A percentile compares a stretch with the other conserved stretches of the same genome.
Conservation (phyloP, 257 asterid genomes). For the Solanum chmielewskii region DNA sequence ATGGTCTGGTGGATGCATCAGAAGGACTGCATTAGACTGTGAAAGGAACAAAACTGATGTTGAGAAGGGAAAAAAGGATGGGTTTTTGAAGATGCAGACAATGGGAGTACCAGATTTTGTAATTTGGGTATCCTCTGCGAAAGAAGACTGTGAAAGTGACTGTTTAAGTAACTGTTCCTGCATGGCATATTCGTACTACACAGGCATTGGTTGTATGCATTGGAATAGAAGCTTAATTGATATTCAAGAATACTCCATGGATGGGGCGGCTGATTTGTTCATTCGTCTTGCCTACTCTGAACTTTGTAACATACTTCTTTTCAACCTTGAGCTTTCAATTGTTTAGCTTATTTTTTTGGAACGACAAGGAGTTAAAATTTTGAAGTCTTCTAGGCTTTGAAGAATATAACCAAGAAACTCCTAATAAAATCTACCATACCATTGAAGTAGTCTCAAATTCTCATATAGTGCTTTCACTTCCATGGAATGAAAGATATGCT, state of each 20-base stretch:
- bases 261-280: constrained; percentile 24
- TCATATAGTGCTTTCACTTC: neutral
- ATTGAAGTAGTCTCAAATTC: neutral
- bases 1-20: constrained; percentile 46
- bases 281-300: constrained; percentile 43
- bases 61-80: constrained; percentile 13
- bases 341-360: neutral
- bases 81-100: constrained; percentile 22
- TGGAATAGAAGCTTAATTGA: constrained; percentile 23
- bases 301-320: constrained; percentile 18
- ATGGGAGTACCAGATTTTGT: constrained; percentile 30
- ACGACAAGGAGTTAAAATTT: neutral
- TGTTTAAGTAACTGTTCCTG: constrained; percentile 26
- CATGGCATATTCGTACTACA: constrained; percentile 7
- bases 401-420: neutral
- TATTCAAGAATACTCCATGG: constrained; percentile 16
- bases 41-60: neutral
- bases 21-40: constrained; percentile 29
- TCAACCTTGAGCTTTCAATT: neutral
- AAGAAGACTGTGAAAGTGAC: constrained; percentile 17
- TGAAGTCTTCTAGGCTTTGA: neutral
- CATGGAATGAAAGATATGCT: too few relatives aligned
- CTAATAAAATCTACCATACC: neutral
- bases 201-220: constrained; percentile 15
- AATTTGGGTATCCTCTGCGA: constrained; percentile 4